Evolutionary conservation across 2,329 filamentous ascomycete genomes (phyloP), one percentile per base, ranked within the genome.

Genomic region (Verticillium isaacii): DNA sequence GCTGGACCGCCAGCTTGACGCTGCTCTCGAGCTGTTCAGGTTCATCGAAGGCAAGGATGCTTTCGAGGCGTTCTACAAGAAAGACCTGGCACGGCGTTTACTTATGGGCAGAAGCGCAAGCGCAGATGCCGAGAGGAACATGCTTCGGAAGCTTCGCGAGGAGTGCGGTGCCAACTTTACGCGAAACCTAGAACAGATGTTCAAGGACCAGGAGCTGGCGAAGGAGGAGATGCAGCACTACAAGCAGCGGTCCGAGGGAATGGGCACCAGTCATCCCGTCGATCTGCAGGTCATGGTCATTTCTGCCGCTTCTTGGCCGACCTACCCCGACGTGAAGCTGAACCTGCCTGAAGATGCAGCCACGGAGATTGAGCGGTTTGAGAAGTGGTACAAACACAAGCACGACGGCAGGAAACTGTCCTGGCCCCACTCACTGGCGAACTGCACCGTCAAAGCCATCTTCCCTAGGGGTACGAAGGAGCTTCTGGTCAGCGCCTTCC

Each of bases 21-120:
- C 96, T 71, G 93, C 92, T 0, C 81, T 99, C 2, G 94, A 98
- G 73, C 81, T 99, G 5, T 99, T 99, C 83, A 87, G 96, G 5
- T 98, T 98, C 74, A 92, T 99, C 37, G 89, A 98, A 71, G 95
- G 95, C 66, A 99, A 99, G 74, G 94, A 96, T 61, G 91, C 97
- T 0, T 99, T 99, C 66, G 95, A 99, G 73, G 94, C 95, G 1
- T 99, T 99, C 73, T 99, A 99, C 84, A 99, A 99, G 80, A 96
- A 95, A 70, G 95, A 98, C 71, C 83, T 99, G 58, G 94, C 96
- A 1, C 86, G 93, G 17, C 86, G 95, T 56, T 78, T 99, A 52
- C 82, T 99, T 61, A 93, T 98, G 92, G 90, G 89, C 45, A 87
- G 93, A 66, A 97, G 93, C 72, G 93, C 94, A 25, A 97, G 92